These are phyloP conservation scores for Larix sibirica DNA, from an alignment of 83 land plant genomes.

Conservation along the genomic window DNA sequence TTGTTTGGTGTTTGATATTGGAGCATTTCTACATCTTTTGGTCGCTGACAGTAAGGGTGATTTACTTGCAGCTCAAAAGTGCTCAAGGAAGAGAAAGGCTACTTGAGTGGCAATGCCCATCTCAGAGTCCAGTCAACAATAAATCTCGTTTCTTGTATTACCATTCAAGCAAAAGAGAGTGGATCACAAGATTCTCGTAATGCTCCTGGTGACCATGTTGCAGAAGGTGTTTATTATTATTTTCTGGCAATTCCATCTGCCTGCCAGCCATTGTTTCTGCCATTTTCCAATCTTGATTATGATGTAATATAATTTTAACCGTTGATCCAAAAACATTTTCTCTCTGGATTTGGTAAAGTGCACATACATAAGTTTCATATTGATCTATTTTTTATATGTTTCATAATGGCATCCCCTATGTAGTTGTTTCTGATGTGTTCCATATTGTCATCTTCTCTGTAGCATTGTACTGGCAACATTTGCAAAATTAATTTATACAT, in stretches of 20 bases:
- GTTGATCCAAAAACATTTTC: not conserved
- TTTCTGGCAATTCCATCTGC: not conserved
- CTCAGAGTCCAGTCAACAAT: not conserved
- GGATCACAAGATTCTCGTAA: not conserved
- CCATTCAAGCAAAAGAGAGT: not conserved
- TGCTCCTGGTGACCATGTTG: not conserved
- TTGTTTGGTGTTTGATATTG: not conserved
- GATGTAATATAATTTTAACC: not conserved
- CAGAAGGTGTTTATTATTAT: conserved; percentile 6
- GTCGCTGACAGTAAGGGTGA: not conserved
- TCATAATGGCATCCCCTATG: not conserved
- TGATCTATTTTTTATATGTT: not conserved
- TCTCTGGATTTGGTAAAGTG: not conserved
- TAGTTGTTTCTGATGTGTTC: not conserved
- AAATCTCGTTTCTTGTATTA: not conserved
- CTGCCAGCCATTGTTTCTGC: not conserved
- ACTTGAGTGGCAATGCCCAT: not conserved
- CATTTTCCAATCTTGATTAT: conserved; percentile 1
- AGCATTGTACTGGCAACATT: not conserved
- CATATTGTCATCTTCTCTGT: not conserved
- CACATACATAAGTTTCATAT: not conserved
- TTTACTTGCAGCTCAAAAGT: conserved; percentile 6
- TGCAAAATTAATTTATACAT: too few relatives aligned
- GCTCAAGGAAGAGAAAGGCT: not conserved
- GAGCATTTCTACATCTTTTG: not conserved